These are phyloP conservation scores for Helicocarpus griseus DNA, from an alignment of 2,329 filamentous ascomycete species.

Conservation along the genomic window DNA sequence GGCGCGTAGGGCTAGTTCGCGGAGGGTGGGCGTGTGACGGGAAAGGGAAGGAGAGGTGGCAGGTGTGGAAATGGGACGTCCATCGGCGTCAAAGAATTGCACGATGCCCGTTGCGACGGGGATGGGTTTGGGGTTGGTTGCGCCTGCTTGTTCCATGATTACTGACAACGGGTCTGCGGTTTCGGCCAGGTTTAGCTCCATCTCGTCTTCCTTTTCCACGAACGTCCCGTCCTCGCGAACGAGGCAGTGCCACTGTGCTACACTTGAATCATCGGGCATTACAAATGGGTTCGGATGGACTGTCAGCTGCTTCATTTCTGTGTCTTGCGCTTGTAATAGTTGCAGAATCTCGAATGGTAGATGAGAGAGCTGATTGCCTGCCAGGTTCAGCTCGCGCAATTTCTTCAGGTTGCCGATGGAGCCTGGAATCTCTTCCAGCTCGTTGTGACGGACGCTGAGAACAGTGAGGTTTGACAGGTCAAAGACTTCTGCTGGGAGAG, in stretches of 20 bases:
- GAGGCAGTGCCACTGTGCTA: slow-evolving; percentile 24
- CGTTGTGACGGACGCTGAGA: slow-evolving; percentile 38
- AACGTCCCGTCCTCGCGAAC: slow-evolving; percentile 7
- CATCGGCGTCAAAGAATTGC: slow-evolving; percentile 25
- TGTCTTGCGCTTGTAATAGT: slow-evolving; percentile 23
- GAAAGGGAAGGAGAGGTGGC: slow-evolving; percentile 3
- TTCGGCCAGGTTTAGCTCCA: background rate
- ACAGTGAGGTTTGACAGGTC: slow-evolving; percentile 32
- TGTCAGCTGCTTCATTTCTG: slow-evolving; percentile 29
- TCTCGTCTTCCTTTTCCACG: background rate
- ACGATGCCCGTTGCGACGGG: slow-evolving; percentile 22
- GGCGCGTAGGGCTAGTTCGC: slow-evolving; percentile 32
- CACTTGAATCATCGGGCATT: slow-evolving; percentile 11
- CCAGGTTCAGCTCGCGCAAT: slow-evolving; percentile 37
- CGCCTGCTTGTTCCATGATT: background rate
- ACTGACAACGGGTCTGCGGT: background rate
- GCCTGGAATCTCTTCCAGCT: slow-evolving; percentile 31
- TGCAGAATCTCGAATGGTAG: slow-evolving; percentile 38
- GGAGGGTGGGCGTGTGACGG: slow-evolving; percentile 29
- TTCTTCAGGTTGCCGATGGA: slow-evolving; percentile 32
- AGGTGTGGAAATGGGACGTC: slow-evolving; percentile 12
- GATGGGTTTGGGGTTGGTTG: background rate
- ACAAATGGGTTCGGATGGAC: slow-evolving; percentile 33
- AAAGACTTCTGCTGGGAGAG: slow-evolving; percentile 32
- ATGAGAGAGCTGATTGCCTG: slow-evolving; percentile 32